A percentile compares a stretch with the other conserved stretches of the same genome.
Evolutionary conservation across 345 rosid species (phyloP).

Genomic region (Eucalyptus globulus): DNA sequence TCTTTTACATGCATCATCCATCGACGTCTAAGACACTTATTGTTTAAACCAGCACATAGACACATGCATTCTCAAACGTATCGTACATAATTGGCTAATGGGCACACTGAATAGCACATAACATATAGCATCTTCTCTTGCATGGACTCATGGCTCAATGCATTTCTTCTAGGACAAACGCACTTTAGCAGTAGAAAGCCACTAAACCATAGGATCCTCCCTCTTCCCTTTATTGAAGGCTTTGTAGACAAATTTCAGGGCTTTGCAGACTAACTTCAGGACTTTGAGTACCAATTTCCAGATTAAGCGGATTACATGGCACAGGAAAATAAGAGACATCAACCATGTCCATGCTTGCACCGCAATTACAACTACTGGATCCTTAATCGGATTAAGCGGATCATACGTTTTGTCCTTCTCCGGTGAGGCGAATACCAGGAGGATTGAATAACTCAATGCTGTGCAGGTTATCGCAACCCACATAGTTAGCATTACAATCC

Average conservation of each 20-base stretch:
- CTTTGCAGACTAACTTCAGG: background rate
- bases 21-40: background rate
- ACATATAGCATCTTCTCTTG: no score
- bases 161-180: no score
- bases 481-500: background rate
- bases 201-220: no score
- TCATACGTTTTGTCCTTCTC: background rate
- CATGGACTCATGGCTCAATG: no score
- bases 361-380: no score
- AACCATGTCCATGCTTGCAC: background rate
- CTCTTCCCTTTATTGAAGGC: background rate
- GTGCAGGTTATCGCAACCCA: background rate
- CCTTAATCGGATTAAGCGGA: no score
- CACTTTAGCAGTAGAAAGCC: no score
- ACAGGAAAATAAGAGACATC: background rate
- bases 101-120: no score
- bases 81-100: no score
- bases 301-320: background rate
- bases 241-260: background rate
- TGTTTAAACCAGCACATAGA: background rate
- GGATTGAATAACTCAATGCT: background rate
- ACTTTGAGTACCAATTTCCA: background rate
- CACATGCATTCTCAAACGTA: no score
- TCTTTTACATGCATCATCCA: background rate
- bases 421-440: background rate